Conservation (phyloP, 1,139 yeast genomes). For the Lodderomyces margitis region DNA sequence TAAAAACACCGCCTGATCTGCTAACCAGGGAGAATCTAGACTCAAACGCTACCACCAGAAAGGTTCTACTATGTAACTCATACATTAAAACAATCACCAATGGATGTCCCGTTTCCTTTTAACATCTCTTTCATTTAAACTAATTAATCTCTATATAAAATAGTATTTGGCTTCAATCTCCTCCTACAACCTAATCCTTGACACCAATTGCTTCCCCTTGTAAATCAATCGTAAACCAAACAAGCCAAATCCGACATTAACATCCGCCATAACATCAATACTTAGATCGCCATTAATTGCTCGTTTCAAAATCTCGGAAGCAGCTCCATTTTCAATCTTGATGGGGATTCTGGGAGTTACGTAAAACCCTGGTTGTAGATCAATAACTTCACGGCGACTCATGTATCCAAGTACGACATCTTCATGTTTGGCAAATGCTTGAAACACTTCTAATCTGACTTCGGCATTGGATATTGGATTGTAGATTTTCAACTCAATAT, state of each 20-base stretch:
- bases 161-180: too few relatives aligned
- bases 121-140: too few relatives aligned
- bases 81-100: too few relatives aligned
- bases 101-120: too few relatives aligned
- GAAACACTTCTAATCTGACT: slow-evolving; percentile 35
- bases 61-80: too few relatives aligned
- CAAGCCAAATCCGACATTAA: slow-evolving; percentile 35
- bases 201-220: slow-evolving; percentile 34
- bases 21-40: too few relatives aligned
- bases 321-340: slow-evolving; percentile 38
- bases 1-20: too few relatives aligned
- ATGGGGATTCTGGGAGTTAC: slow-evolving; percentile 51
- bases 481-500: slow-evolving; percentile 48
- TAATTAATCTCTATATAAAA: too few relatives aligned
- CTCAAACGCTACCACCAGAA: too few relatives aligned
- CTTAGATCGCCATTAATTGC: slow-evolving; percentile 51
- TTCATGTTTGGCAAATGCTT: slow-evolving; percentile 47
- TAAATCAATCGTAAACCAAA: slow-evolving; percentile 42
- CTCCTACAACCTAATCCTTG: slow-evolving; percentile 33
- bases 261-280: slow-evolving; percentile 45
- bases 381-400: slow-evolving; percentile 31
- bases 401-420: slow-evolving; percentile 47
- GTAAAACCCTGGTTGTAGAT: slow-evolving; percentile 50
- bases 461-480: slow-evolving; percentile 51
- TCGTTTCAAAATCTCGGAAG: slow-evolving; percentile 42